Evolutionary conservation across 2,329 filamentous ascomycete genomes (phyloP).

Genomic region (Botrytis sinoallii): DNA sequence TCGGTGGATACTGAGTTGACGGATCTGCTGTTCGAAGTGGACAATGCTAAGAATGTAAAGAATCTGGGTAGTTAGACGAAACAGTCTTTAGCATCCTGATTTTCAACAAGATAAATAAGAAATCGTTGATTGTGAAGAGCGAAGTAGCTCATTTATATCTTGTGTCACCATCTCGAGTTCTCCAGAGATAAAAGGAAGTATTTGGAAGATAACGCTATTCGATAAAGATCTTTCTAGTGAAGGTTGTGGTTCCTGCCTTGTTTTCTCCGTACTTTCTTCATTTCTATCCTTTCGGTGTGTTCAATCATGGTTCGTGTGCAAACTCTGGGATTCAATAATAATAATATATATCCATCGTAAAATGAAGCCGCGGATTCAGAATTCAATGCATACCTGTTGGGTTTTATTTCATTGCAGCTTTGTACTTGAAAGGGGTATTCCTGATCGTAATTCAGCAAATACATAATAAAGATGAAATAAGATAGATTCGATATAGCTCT

Average conservation of each 20-base stretch:
- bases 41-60: neutral
- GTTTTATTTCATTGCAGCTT: neutral
- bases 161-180: neutral
- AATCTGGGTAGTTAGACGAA: neutral
- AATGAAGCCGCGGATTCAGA: neutral
- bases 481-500: neutral
- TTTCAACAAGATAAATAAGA: neutral
- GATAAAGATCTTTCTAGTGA: too few relatives aligned
- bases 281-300: neutral
- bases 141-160: neutral
- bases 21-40: neutral
- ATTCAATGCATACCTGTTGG: too few relatives aligned
- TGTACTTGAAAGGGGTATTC: neutral
- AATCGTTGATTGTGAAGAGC: neutral
- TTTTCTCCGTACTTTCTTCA: neutral
- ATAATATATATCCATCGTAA: neutral
- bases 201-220: neutral
- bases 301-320: neutral
- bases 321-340: neutral
- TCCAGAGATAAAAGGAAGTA: neutral
- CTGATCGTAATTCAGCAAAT: neutral
- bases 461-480: neutral
- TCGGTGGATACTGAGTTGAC: neutral
- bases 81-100: neutral
- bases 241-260: neutral